Base-by-base conservation (phyloP, 1,284 basidiomycete genomes). In the Naganishia albida region DNA sequence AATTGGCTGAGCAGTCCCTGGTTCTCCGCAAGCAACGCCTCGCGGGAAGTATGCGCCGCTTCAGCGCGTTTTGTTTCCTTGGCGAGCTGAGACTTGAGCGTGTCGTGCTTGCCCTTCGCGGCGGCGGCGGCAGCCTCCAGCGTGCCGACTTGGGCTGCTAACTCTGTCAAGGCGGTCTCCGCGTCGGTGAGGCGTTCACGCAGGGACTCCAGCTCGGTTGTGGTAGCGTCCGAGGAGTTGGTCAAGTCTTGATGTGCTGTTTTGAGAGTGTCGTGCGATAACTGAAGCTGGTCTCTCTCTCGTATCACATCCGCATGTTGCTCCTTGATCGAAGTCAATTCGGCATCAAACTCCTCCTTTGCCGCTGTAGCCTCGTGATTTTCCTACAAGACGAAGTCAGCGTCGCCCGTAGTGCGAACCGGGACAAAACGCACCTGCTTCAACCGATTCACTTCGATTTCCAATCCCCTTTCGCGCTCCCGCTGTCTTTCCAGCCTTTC, bases 21-120 rank as follows among this genome's bases (percentile, higher is more conserved):
- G 54, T 80, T 80, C 56, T 80, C 79, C 26, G 60, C 67, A 57
- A 79, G 76, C 34, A 80, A 66, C 0, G 73, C 75, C 8, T 69
- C 67, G 15, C 71, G 68, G 54, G 76, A 74, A 68, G 74, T 75
- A 65, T 75, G 74, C 0, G 74, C 73, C 25, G 68, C 67, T 13
- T 78, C 77, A n/a, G 72, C 73, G 0, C 73, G 69, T 68, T 78
- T 78, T 7, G 57, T 71, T 13, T 69, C 65, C 7, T 63, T 50
- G 0, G 59, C 63, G 2, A 77, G 63, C 25, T 70, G 70, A n/a
- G 64, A 53, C 49, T 71, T 64, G 3, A 62, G 10, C 15, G 44
- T 42, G 52, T 73, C 12, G 62, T 60, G 42, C 46, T 66, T 23
- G 70, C 70, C 10, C 72, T 68, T 49, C 73, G 69, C 46, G 10